phyloP scores from a whole-genome alignment of 257 asterid species.

The Penstemon barbatus region DNA sequence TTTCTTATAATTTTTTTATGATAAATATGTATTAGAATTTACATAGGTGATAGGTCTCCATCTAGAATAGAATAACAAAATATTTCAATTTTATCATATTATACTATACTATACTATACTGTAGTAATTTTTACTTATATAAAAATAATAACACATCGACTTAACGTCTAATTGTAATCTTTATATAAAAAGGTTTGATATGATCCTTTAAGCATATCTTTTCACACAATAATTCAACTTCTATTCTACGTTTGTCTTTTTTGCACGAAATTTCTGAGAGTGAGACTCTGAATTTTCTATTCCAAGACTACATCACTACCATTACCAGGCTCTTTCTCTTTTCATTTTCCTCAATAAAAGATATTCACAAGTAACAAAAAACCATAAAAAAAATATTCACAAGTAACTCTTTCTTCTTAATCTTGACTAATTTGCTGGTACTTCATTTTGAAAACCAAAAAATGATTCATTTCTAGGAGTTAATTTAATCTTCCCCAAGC shows the following conservation, averaged over 20 bases:
- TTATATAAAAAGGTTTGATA: too few relatives aligned
- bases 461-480: neutral
- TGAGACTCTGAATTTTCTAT: conserved; percentile 10
- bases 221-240: neutral
- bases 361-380: conserved; percentile 9
- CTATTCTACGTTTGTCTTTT: neutral
- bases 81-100: too few relatives aligned
- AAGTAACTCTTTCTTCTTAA: neutral
- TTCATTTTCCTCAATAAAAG: neutral
- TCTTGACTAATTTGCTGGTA: conserved; percentile 11
- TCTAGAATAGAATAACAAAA: too few relatives aligned
- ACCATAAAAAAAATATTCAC: too few relatives aligned
- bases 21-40: too few relatives aligned
- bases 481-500: neutral
- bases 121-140: too few relatives aligned
- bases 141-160: too few relatives aligned
- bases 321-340: conserved; percentile 6
- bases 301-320: neutral
- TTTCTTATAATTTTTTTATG: too few relatives aligned
- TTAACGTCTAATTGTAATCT: too few relatives aligned
- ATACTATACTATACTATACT: too few relatives aligned
- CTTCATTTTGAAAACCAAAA: neutral
- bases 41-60: too few relatives aligned
- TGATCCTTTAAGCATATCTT: too few relatives aligned
- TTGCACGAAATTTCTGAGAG: conserved; percentile 23